A percentile compares a stretch with the other conserved stretches of the same genome.
Evolutionary conservation across 2,329 filamentous ascomycete genomes (phyloP).

Genomic region (Onygenales sp.): DNA sequence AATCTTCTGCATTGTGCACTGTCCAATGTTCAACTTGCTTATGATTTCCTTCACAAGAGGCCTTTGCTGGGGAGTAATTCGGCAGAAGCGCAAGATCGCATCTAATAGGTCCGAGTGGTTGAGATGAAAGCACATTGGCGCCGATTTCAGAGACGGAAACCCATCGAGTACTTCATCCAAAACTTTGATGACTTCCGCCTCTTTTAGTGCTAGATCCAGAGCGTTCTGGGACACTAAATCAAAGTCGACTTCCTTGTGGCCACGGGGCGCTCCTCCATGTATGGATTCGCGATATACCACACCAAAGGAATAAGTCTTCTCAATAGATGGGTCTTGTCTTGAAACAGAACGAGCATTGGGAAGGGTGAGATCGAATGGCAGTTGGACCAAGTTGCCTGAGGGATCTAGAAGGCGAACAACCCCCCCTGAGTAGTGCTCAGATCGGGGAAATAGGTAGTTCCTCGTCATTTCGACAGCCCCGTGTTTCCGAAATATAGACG

Average conservation of each 20-base stretch:
- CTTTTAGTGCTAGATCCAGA: conserved; percentile 74
- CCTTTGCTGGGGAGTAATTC: conserved; percentile 60
- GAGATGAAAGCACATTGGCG: conserved; percentile 77
- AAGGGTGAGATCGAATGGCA: conserved; percentile 89
- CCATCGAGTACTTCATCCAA: conserved; percentile 79
- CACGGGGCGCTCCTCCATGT: conserved; percentile 70
- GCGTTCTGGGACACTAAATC: conserved; percentile 83
- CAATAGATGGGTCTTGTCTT: conserved; percentile 50
- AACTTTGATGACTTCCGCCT: conserved; percentile 89
- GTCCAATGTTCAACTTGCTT: conserved; percentile 76
- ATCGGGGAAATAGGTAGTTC: conserved; percentile 70
- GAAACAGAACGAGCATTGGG: conserved; percentile 80
- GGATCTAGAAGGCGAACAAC: conserved; percentile 73
- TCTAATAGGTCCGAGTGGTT: conserved; percentile 83
- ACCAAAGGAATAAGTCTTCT: conserved; percentile 79
- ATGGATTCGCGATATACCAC: conserved; percentile 73
- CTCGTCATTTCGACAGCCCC: conserved; percentile 75
- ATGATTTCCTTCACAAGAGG: conserved; percentile 70
- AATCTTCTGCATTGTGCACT: conserved; percentile 74
- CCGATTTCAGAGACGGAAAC: conserved; percentile 64
- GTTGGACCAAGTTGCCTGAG: conserved; percentile 76
- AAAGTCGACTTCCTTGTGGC: conserved; percentile 86
- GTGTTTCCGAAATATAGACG: conserved; percentile 74
- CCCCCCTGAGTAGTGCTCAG: conserved; percentile 63
- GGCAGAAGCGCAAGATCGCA: conserved; percentile 81